Evolutionary conservation across 257 asterid species (phyloP), one percentile per base, ranked within the genome.

Genomic region (Verbena officinalis): DNA sequence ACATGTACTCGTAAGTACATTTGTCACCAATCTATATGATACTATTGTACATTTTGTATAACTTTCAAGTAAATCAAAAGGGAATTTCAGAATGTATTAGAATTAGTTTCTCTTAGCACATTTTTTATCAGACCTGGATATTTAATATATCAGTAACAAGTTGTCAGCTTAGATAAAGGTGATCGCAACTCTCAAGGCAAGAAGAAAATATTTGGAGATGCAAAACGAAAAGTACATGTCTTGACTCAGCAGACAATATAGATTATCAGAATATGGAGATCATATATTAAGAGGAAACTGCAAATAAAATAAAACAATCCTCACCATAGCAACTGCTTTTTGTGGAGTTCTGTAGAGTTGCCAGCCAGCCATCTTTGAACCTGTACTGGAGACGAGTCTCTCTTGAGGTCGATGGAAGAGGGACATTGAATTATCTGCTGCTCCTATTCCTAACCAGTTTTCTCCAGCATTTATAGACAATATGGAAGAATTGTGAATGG

Each of bases 401-500:
- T 93, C 99, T 73, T 90, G 96, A 71, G 97, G 97, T 40, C 99
- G 93, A 66, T 93, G 89, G 78, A 87, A 93, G 58, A 93, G 95
- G 65, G 99, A 90, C 99, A 93, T 90, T 30, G 99, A 87, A 66
- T 87, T 93, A 80, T 93, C 99, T n/a, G 95, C 91, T 70, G 99
- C 99, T 30, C 96, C 99, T 7, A 93, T 69, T 71, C 96, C 99
- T 52, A 93, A 75, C 99, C 99, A 93, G 75, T 93, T 88, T 63
- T 93, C 99, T 52, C 95, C 87, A 13, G 95, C 95, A 72, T 83
- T 86, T 76, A 93, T 77, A 62, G 99, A 93, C 82, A 93, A 70
- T 77, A 93, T 83, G 44, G 97, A 73, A 55, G 87, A 68, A 48
- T 74, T 78, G 65, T 93, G 97, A 68, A 84, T 75, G 21, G 97